phyloP scores from a whole-genome alignment of 495 filamentous ascomycete genomes.

The Schizothecium vesticola region DNA sequence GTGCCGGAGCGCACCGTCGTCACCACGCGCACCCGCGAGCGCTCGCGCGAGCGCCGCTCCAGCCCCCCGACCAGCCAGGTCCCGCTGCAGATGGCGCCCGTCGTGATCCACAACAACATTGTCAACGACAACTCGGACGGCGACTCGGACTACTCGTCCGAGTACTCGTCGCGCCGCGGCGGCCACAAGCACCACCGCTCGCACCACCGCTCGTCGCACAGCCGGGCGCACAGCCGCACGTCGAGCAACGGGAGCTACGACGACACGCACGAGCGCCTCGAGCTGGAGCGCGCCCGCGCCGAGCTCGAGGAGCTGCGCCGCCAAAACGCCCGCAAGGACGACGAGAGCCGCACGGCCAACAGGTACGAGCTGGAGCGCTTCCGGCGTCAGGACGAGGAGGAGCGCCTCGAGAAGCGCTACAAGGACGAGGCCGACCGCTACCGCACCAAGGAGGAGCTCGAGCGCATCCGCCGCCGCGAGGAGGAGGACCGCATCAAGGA shows the following conservation, averaged over 20 bases:
- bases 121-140: conserved; percentile 29
- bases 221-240: conserved; percentile 20
- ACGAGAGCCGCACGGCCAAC: conserved; percentile 13
- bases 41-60: conserved; percentile 38
- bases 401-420: conserved; percentile 14
- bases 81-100: conserved; percentile 29
- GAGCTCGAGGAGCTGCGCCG: conserved; percentile 20
- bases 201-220: conserved; percentile 20
- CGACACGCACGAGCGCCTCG: conserved; percentile 20
- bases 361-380: conserved; percentile 11
- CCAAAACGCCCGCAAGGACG: conserved; percentile 14
- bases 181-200: conserved; percentile 8
- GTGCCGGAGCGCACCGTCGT: conserved; percentile 35
- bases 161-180: conserved; percentile 20
- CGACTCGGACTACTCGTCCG: conserved; percentile 33
- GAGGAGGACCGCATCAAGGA: not conserved
- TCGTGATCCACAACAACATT: conserved; percentile 50
- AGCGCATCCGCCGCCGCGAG: conserved; percentile 19
- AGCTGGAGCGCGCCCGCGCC: conserved; percentile 18
- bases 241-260: conserved; percentile 29
- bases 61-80: conserved; percentile 25
- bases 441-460: conserved; percentile 15
- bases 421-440: conserved; percentile 17
- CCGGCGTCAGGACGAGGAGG: conserved; percentile 14
- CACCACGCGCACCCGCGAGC: conserved; percentile 30